Conservation (phyloP, 1,284 basidiomycete genomes). For the Austroboletus sp. region DNA sequence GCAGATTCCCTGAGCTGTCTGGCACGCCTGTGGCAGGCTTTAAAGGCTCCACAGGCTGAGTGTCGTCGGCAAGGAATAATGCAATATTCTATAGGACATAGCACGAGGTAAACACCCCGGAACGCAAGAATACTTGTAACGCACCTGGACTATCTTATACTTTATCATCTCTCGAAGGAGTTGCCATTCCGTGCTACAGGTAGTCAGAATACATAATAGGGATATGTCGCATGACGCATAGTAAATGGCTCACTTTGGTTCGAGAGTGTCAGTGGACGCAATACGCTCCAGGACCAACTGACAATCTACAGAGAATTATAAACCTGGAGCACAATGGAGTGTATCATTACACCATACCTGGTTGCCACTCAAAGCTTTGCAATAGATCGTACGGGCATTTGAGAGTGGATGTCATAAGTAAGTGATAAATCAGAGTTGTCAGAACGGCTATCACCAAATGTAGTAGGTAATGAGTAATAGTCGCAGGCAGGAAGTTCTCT, state of each 20-base stretch:
- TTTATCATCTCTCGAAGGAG: conserved; percentile 67
- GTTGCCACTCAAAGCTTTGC: conserved; percentile 39
- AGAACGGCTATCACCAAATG: no score
- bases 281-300: conserved; percentile 60
- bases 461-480: no score
- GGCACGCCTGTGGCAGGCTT: conserved; percentile 17
- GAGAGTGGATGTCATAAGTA: conserved; percentile 19
- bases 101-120: not conserved
- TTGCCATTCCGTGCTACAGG: conserved; percentile 65
- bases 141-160: conserved; percentile 58
- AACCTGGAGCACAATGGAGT: conserved; percentile 3
- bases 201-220: conserved; percentile 9
- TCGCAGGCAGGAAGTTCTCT: no score
- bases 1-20: conserved; percentile 55
- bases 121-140: conserved; percentile 8
- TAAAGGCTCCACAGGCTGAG: conserved; percentile 11
- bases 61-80: conserved; percentile 48
- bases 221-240: not conserved
- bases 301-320: conserved; percentile 42
- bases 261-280: conserved; percentile 60
- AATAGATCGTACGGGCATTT: conserved; percentile 13
- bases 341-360: conserved; percentile 34
- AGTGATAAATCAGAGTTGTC: no score
- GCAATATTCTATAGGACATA: conserved; percentile 48
- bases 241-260: conserved; percentile 46